Base-by-base conservation (phyloP, 805 yeast species). In the Candida fluviatilis region DNA sequence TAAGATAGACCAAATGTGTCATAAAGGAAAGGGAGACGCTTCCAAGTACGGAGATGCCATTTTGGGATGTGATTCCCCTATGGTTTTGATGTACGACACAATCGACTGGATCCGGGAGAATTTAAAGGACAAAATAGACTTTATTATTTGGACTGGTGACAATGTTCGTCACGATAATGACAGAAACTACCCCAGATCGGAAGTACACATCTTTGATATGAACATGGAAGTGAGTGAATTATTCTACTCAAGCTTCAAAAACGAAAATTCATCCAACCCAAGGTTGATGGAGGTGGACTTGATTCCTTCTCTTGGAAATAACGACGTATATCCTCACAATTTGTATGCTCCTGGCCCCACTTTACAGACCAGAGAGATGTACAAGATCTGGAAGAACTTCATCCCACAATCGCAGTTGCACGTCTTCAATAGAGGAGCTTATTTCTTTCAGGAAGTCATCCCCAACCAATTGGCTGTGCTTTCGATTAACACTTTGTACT, bases 141-240 rank as follows among this genome's bases (percentile, higher is more conserved):
- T 87, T 59, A 81, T 87, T 10, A 74, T 87, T 11, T 87, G 95
- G 95, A 86, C 95, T 0, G 96, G 96, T 23, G 96, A 87, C 60
- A 87, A 86, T 50, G 76, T 84, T 33, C 71, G 95, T 39, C 95
- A 86, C 57, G 95, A 86, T 57, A 84, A 82, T 50, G 95, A 86
- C 60, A 67, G 95, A 54, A 55, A 57, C 15, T 62, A 64, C 51
- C 96, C 95, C 2, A 74, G 96, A 64, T 76, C 85, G 1, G 95
- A 86, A 51, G 51, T 54, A 41, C 77, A 80, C 40, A 87, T 87
- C 33, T 76, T 85, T 45, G 82, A 80, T 10, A 71, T 81, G 77
- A 86, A 86, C 54, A 69, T 73, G 44, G 47, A 66, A 18, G 75
- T 84, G 7, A 71, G 87, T 4, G 62, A 66, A 14, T 48, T 69